Conservation (phyloP, 495 filamentous ascomycete genomes). For the Chaetomidium leptoderma region DNA sequence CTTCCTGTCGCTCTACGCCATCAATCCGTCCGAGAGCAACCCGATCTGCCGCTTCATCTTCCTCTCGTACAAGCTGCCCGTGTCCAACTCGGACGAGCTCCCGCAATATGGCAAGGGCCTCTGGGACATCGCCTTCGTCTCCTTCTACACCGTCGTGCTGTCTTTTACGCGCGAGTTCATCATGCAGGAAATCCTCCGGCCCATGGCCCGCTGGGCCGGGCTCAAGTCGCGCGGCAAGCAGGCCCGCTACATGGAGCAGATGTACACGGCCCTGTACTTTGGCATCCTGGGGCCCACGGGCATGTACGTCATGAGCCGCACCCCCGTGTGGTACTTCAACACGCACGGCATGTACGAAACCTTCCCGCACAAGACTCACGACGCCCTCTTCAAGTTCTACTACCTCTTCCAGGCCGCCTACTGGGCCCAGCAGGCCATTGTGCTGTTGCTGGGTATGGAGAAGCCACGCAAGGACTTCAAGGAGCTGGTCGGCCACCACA, state of each 20-base stretch:
- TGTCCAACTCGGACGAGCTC: constrained; percentile 47
- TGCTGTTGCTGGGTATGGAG: constrained; percentile 83
- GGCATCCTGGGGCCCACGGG: constrained; percentile 78
- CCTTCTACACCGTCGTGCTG: constrained; percentile 84
- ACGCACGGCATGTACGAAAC: constrained; percentile 83
- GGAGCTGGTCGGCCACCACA: constrained; percentile 90
- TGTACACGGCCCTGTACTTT: constrained; percentile 97
- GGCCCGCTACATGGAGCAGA: constrained; percentile 93
- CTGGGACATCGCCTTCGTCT: constrained; percentile 79
- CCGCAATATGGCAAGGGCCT: constrained; percentile 85
- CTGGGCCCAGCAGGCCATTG: constrained; percentile 94
- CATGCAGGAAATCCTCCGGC: constrained; percentile 89
- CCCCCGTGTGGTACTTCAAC: constrained; percentile 98
- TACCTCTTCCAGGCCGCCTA: constrained; percentile 94
- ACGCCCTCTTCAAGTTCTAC: constrained; percentile 89
- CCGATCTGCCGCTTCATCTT: constrained; percentile 84
- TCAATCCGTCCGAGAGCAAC: constrained; percentile 78
- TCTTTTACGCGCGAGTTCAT: constrained; percentile 94
- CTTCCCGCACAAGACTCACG: constrained; percentile 84
- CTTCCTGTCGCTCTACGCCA: constrained; percentile 62
- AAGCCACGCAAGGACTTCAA: constrained; percentile 95
- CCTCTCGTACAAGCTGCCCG: constrained; percentile 78
- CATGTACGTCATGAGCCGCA: constrained; percentile 85
- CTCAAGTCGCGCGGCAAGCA: constrained; percentile 75
- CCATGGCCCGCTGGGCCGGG: constrained; percentile 64